Percentiles rank a stretch among this genome's conserved stretches.
Conservation (phyloP, 495 filamentous ascomycete species). For the Parathielavia hyrcaniae region DNA sequence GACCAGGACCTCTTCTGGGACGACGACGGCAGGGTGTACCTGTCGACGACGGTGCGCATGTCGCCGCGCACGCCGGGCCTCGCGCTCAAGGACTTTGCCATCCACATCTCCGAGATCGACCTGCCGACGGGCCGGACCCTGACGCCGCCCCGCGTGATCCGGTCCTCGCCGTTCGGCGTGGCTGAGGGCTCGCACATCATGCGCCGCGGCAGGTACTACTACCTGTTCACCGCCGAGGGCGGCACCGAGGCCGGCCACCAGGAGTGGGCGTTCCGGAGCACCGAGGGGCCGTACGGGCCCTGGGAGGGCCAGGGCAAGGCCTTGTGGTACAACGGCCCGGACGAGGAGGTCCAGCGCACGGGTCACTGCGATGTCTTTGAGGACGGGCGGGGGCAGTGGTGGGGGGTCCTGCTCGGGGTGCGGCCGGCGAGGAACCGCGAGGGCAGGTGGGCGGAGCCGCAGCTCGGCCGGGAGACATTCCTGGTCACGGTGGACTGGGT, state of each 20-base stretch:
- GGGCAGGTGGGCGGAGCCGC: not conserved
- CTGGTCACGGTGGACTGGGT: not conserved
- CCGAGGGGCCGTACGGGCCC: not conserved
- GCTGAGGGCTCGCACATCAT: not conserved
- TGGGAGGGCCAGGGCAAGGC: conserved; percentile 1
- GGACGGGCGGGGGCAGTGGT: not conserved
- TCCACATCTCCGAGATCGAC: not conserved
- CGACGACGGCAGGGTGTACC: not conserved
- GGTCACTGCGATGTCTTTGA: not conserved
- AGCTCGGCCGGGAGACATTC: not conserved
- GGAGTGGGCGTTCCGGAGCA: not conserved
- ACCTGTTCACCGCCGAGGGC: not conserved
- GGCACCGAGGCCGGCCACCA: not conserved
- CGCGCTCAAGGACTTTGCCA: not conserved
- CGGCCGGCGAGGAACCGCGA: not conserved
- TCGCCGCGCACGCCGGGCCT: not conserved
- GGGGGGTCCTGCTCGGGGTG: not conserved
- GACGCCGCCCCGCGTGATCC: not conserved
- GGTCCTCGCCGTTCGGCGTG: not conserved
- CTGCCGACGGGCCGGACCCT: not conserved
- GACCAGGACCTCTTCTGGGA: not conserved
- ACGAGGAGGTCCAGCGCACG: not conserved
- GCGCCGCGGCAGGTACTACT: not conserved
- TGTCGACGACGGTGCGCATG: not conserved
- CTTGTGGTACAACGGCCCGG: not conserved